phyloP scores from a whole-genome alignment of 768 basidiomycete species.

The Suillus subaureus region DNA sequence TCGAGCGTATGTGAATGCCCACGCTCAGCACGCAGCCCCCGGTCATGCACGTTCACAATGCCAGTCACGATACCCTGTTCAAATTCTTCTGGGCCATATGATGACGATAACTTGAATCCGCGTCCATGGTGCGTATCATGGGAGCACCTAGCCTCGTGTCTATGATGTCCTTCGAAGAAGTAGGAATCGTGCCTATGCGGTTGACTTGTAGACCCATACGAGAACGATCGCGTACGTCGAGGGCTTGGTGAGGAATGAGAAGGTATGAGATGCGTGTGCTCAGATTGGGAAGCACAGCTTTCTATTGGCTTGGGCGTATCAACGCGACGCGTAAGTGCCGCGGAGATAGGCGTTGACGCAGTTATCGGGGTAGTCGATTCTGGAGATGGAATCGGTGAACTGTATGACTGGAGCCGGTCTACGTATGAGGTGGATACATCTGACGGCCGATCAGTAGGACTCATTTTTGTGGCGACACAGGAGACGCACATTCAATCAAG shows the following conservation, averaged over 20 bases:
- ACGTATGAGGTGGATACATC: slow-evolving; percentile 79
- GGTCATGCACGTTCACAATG: slow-evolving; percentile 10
- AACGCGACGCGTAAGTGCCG: slow-evolving; percentile 1
- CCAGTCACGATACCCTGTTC: background rate
- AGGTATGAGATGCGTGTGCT: slow-evolving; percentile 23
- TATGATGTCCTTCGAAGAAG: slow-evolving; percentile 39
- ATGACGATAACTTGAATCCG: slow-evolving; percentile 17
- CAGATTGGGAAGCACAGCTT: slow-evolving; percentile 7
- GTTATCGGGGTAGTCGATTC: slow-evolving; percentile 30
- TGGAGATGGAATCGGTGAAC: slow-evolving; percentile 51
- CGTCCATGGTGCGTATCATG: slow-evolving; percentile 35
- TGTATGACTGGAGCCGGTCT: slow-evolving; percentile 64
- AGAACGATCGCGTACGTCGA: slow-evolving; percentile 5
- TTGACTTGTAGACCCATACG: slow-evolving; percentile 23
- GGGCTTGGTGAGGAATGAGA: slow-evolving; percentile 6
- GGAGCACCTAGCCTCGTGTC: slow-evolving; percentile 30
- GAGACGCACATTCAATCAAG: slow-evolving; percentile 71
- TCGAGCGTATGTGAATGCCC: slow-evolving; percentile 16
- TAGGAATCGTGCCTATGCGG: slow-evolving; percentile 10
- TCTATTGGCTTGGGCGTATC: slow-evolving; percentile 5
- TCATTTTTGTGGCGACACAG: background rate
- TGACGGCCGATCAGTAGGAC: slow-evolving; percentile 26
- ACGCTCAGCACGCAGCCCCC: background rate
- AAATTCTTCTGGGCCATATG: slow-evolving; percentile 24
- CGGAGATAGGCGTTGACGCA: slow-evolving; percentile 17